These are phyloP conservation scores for Hemisphaericaspora nanyangensis DNA, from an alignment of 805 yeast genomes.

Conservation along the genomic window DNA sequence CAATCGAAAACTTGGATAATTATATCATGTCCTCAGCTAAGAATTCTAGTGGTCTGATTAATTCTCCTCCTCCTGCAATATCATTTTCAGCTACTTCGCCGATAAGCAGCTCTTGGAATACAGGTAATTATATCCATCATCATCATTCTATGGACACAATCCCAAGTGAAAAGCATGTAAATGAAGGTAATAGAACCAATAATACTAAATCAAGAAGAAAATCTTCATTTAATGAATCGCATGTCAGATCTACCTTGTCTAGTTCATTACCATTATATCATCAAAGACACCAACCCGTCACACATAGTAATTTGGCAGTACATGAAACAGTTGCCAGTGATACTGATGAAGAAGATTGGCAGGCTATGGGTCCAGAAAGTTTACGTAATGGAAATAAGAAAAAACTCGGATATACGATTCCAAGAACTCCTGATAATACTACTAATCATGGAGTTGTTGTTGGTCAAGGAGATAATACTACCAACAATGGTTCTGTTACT, in stretches of 20 bases:
- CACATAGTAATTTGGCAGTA: neutral
- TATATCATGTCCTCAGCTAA: conserved; percentile 40
- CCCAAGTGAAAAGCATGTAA: conserved; percentile 2
- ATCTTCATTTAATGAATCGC: conserved; percentile 41
- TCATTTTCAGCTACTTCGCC: conserved; percentile 15
- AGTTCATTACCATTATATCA: neutral
- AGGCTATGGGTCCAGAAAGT: conserved; percentile 75
- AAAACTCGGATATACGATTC: neutral
- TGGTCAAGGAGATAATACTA: neutral
- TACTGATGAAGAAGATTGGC: conserved; percentile 98
- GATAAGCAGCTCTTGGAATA: conserved; percentile 16
- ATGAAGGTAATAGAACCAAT: neutral
- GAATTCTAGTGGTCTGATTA: conserved; percentile 29
- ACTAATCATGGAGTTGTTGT: no score
- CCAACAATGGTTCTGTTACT: neutral
- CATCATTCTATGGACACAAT: conserved; percentile 1
- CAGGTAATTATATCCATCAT: conserved; percentile 8
- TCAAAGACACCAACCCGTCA: neutral
- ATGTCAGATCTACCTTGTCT: conserved; percentile 26
- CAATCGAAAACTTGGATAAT: conserved; percentile 40
- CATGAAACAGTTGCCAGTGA: conserved; percentile 30
- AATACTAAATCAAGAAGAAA: conserved; percentile 21
- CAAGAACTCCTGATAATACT: neutral
- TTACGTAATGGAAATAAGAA: conserved; percentile 34
- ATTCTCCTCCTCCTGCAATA: conserved; percentile 29